Evolutionary conservation across 2,329 filamentous ascomycete genomes (phyloP).

Genomic region (Exophiala calicioides): DNA sequence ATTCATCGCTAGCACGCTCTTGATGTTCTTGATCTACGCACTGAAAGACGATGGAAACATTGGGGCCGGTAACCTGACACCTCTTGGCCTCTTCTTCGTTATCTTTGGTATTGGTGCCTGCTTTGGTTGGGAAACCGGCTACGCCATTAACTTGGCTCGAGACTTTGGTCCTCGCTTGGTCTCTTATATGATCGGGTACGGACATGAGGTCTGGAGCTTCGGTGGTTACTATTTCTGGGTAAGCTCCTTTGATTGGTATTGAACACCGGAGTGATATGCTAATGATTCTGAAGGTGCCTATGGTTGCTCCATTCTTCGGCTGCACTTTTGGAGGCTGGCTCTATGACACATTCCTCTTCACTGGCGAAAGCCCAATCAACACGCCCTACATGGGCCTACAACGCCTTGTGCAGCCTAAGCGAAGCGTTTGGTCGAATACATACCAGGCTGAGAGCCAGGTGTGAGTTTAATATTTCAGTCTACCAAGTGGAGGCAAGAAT

Average conservation of each 20-base stretch:
- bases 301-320: constrained; percentile 70
- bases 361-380: constrained; percentile 67
- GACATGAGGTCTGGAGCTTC: constrained; percentile 64
- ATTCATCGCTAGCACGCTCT: constrained; percentile 65
- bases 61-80: constrained; percentile 59
- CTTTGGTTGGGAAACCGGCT: constrained; percentile 76
- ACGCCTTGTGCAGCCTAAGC: constrained; percentile 44
- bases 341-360: constrained; percentile 69
- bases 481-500: not conserved
- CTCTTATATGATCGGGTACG: constrained; percentile 68
- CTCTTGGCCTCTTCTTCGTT: constrained; percentile 68
- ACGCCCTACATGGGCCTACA: constrained; percentile 65
- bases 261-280: constrained; percentile 10
- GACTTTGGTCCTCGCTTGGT: constrained; percentile 71
- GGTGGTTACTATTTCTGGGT: constrained; percentile 75
- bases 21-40: constrained; percentile 73
- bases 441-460: constrained; percentile 21
- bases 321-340: constrained; percentile 64
- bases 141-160: constrained; percentile 71
- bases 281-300: constrained; percentile 58
- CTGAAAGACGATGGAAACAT: constrained; percentile 53
- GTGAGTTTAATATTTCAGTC: too few relatives aligned
- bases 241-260: constrained; percentile 20
- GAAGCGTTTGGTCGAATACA: constrained; percentile 30
- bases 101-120: constrained; percentile 73